Percentiles rank a stretch among this genome's conserved stretches.
These are phyloP conservation scores for Candida coquimbonensis DNA, from an alignment of 805 yeast species.

Conservation along the genomic window DNA sequence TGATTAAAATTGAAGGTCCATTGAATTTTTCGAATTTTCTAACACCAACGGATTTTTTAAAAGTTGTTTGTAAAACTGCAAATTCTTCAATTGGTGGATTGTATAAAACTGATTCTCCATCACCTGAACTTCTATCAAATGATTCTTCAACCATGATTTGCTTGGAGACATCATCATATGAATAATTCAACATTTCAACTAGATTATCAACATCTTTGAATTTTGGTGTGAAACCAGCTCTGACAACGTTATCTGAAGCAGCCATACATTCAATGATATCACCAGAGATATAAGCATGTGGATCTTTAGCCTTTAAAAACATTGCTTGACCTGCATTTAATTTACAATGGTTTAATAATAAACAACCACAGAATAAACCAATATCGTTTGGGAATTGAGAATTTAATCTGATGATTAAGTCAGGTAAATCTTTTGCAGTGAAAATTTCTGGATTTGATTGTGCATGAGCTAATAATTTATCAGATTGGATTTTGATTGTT, in stretches of 20 bases:
- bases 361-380: conserved; percentile 93
- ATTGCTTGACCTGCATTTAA: conserved; percentile 90
- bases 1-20: conserved; percentile 86
- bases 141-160: conserved; percentile 75
- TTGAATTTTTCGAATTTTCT: conserved; percentile 55
- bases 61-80: conserved; percentile 79
- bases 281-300: conserved; percentile 96
- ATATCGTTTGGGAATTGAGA: conserved; percentile 89
- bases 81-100: conserved; percentile 98
- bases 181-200: conserved; percentile 86
- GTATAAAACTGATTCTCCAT: conserved; percentile 60
- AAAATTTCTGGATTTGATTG: conserved; percentile 50
- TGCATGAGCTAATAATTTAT: conserved; percentile 61
- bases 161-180: conserved; percentile 81
- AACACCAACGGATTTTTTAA: conserved; percentile 40
- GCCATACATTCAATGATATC: conserved; percentile 99
- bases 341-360: conserved; percentile 81
- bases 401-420: conserved; percentile 68
- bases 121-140: conserved; percentile 51
- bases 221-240: conserved; percentile 99
- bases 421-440: conserved; percentile 48
- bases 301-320: conserved; percentile 94
- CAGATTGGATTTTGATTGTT: conserved; percentile 49
- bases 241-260: conserved; percentile 94
- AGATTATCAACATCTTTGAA: conserved; percentile 91